phyloP scores from a whole-genome alignment of 1,284 basidiomycete species.

The Jaminaea rosea region DNA sequence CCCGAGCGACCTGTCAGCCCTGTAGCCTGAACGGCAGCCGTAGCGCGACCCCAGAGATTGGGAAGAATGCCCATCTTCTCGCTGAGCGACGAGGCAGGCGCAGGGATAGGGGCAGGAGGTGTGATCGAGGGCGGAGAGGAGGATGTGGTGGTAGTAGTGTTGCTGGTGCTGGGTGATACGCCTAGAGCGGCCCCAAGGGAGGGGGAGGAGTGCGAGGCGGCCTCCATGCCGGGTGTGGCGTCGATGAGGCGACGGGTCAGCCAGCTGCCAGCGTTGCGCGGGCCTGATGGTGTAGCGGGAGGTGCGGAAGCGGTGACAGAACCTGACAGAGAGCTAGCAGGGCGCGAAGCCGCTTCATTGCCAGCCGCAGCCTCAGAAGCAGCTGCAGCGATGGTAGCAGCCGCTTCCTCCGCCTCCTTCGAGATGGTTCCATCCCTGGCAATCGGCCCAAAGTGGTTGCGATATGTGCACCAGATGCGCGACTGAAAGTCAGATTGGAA shows the following conservation, averaged over 20 bases:
- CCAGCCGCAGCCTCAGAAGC: not conserved
- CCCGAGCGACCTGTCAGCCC: conserved; percentile 48
- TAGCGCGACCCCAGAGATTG: conserved; percentile 32
- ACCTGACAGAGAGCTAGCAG: not conserved
- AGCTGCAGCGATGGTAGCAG: conserved; percentile 7
- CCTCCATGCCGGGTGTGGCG: no score
- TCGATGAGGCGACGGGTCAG: no score
- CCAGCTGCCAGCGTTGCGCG: no score
- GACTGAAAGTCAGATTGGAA: conserved; percentile 27
- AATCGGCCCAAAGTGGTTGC: conserved; percentile 40
- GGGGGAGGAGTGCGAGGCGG: not conserved
- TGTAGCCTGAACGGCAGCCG: conserved; percentile 32
- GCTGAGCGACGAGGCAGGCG: conserved; percentile 11
- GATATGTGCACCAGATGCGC: conserved; percentile 44
- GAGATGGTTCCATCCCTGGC: conserved; percentile 40
- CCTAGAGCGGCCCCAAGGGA: not conserved
- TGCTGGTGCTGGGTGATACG: not conserved
- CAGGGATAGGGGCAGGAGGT: not conserved
- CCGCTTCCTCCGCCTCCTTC: conserved; percentile 30
- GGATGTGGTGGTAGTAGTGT: no score
- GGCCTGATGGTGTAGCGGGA: no score
- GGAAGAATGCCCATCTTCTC: conserved; percentile 41
- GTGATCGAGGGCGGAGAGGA: not conserved
- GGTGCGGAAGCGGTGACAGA: no score
- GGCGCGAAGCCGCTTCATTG: conserved; percentile 3